Evolutionary conservation across 768 basidiomycete species (phyloP).

Genomic region (Scleroderma bovista): DNA sequence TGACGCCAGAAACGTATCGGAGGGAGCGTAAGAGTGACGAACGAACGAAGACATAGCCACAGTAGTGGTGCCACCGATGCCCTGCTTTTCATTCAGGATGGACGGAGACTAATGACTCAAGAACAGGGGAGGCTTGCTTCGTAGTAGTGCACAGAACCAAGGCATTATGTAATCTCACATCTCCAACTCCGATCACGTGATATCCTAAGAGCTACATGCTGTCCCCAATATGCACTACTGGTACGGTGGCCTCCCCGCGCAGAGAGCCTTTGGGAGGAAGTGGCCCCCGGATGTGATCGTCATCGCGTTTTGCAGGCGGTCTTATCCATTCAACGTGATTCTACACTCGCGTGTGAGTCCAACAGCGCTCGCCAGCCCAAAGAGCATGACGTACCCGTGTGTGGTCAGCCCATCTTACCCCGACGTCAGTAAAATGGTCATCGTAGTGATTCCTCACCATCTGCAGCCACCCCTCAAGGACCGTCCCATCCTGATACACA

Average conservation of each 20-base stretch:
- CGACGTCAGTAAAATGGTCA: constrained; percentile 17
- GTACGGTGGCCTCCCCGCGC: constrained; percentile 19
- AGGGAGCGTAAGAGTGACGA: not conserved
- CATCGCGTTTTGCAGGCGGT: constrained; percentile 1
- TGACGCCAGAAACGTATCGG: not conserved
- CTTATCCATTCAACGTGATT: constrained; percentile 6
- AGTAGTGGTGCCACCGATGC: not conserved
- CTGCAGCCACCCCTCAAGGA: constrained; percentile 16
- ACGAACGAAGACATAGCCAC: not conserved
- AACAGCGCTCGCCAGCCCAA: not conserved
- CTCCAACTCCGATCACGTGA: not conserved
- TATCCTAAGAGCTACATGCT: not conserved
- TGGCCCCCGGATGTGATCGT: constrained; percentile 12
- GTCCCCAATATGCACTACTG: not conserved
- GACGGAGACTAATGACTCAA: not conserved
- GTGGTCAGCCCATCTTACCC: constrained; percentile 15
- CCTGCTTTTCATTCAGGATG: constrained; percentile 4
- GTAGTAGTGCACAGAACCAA: too few relatives aligned
- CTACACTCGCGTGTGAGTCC: constrained; percentile 7
- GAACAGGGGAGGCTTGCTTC: not conserved
- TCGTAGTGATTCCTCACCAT: constrained; percentile 25
- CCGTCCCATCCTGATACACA: constrained; percentile 25
- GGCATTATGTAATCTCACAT: too few relatives aligned
- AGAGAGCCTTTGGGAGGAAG: constrained; percentile 20
- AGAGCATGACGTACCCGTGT: constrained; percentile 4